Conservation (phyloP, 768 basidiomycete genomes). For the Pisolithus orientalis region DNA sequence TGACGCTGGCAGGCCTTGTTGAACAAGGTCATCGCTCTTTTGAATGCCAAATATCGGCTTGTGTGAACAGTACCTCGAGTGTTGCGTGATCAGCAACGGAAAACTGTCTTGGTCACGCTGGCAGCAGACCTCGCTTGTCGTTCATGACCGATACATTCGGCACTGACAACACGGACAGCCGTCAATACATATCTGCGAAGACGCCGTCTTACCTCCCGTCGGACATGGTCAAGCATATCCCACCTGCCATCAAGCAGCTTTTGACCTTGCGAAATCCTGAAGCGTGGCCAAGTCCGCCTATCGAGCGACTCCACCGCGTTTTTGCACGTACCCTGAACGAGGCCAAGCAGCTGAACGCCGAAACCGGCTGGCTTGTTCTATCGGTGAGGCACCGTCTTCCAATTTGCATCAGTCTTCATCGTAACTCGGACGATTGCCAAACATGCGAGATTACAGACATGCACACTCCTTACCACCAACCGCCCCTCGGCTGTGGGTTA, state of each 20-base stretch:
- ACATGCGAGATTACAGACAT: slow-evolving; percentile 50
- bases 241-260: slow-evolving; percentile 65
- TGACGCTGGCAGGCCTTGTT: slow-evolving; percentile 2
- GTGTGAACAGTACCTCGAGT: too few relatives aligned
- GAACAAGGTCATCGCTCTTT: not conserved
- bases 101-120: too few relatives aligned
- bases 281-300: slow-evolving; percentile 50
- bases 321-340: slow-evolving; percentile 60
- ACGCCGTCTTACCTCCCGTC: not conserved
- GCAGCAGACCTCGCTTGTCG: not conserved
- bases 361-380: slow-evolving; percentile 77
- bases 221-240: slow-evolving; percentile 41
- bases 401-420: slow-evolving; percentile 5
- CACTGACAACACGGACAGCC: not conserved
- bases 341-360: slow-evolving; percentile 57
- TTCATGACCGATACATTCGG: not conserved
- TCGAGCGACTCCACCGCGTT: slow-evolving; percentile 45
- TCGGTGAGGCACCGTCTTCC: slow-evolving; percentile 39
- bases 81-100: too few relatives aligned
- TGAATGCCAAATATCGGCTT: not conserved
- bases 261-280: slow-evolving; percentile 62
- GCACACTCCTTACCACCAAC: slow-evolving; percentile 77
- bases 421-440: slow-evolving; percentile 1
- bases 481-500: slow-evolving; percentile 73
- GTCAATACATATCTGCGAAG: not conserved